phyloP scores from a whole-genome alignment of 2,329 filamentous ascomycete species.

The Fusarium odoratissimum region DNA sequence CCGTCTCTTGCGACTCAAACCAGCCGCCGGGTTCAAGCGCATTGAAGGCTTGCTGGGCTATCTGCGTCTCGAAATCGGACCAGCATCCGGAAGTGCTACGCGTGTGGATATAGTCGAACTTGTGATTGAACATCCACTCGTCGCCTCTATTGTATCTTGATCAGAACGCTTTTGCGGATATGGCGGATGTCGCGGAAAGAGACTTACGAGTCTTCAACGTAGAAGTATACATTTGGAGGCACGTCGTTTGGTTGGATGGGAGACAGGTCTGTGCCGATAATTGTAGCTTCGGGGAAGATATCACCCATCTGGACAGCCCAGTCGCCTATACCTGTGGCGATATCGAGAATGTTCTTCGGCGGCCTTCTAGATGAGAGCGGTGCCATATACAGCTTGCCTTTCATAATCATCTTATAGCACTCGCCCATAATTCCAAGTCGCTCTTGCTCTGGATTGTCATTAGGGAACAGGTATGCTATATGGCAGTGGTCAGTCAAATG shows the following conservation, averaged over 20 bases:
- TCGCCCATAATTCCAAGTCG: slow-evolving; percentile 53
- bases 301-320: slow-evolving; percentile 76
- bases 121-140: slow-evolving; percentile 61
- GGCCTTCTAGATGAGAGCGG: slow-evolving; percentile 49
- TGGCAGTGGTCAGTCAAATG: neutral
- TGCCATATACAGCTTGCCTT: slow-evolving; percentile 53
- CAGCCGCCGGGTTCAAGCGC: slow-evolving; percentile 63
- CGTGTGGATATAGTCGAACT: slow-evolving; percentile 66
- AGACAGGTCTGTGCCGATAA: slow-evolving; percentile 73
- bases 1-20: slow-evolving; percentile 63
- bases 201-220: slow-evolving; percentile 70
- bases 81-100: slow-evolving; percentile 61
- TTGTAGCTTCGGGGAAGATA: slow-evolving; percentile 64
- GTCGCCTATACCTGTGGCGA: slow-evolving; percentile 59
- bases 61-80: slow-evolving; percentile 57
- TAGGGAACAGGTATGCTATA: slow-evolving; percentile 58
- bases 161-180: neutral
- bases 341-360: slow-evolving; percentile 53
- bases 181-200: too few species aligned
- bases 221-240: slow-evolving; percentile 78
- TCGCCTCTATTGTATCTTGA: slow-evolving; percentile 51
- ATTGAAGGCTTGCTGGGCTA: slow-evolving; percentile 62
- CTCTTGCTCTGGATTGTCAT: slow-evolving; percentile 55
- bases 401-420: slow-evolving; percentile 51
- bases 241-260: slow-evolving; percentile 73